A percentile compares a stretch with the other conserved stretches of the same genome.
These are phyloP conservation scores for Polymyxa betae DNA, from an alignment of 208 protist species.

Conservation along the genomic window DNA sequence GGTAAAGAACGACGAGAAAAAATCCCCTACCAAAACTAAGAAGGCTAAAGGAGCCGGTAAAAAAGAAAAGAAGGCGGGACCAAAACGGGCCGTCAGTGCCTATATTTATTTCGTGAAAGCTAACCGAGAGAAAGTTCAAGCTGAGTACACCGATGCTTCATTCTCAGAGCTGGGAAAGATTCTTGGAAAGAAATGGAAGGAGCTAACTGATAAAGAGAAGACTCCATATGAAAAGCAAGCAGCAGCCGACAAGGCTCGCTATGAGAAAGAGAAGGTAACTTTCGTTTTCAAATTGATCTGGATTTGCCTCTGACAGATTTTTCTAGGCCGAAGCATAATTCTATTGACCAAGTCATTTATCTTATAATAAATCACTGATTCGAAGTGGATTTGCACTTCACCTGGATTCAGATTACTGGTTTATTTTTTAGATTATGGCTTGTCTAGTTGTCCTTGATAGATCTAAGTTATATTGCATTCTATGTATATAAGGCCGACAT, in stretches of 20 bases:
- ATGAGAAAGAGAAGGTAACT: conserved; percentile 48
- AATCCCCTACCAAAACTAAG: not conserved
- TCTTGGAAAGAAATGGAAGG: conserved; percentile 61
- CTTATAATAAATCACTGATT: too few species aligned
- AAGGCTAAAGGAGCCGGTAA: not conserved
- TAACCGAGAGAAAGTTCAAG: conserved; percentile 53
- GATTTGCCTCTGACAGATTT: too few species aligned
- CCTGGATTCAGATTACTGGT: too few species aligned
- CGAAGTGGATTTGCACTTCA: too few species aligned
- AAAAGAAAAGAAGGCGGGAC: conserved; percentile 39
- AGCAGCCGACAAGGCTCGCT: conserved; percentile 41
- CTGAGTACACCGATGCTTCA: conserved; percentile 18
- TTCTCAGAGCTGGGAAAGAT: conserved; percentile 54
- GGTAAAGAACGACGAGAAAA: not conserved
- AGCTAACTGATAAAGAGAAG: conserved; percentile 59
- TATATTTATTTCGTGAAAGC: conserved; percentile 56
- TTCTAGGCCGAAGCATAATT: too few species aligned
- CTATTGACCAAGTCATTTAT: too few species aligned
- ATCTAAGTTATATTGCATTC: not conserved
- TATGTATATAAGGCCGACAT: conserved; percentile 21
- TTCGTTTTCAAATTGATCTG: too few species aligned
- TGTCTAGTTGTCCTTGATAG: not conserved
- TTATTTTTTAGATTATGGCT: too few species aligned
- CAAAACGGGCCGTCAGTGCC: conserved; percentile 52
- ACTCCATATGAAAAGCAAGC: conserved; percentile 50